Evolutionary conservation across 257 asterid species (phyloP), one percentile per base, ranked within the genome.

Genomic region (Coffea canephora): DNA sequence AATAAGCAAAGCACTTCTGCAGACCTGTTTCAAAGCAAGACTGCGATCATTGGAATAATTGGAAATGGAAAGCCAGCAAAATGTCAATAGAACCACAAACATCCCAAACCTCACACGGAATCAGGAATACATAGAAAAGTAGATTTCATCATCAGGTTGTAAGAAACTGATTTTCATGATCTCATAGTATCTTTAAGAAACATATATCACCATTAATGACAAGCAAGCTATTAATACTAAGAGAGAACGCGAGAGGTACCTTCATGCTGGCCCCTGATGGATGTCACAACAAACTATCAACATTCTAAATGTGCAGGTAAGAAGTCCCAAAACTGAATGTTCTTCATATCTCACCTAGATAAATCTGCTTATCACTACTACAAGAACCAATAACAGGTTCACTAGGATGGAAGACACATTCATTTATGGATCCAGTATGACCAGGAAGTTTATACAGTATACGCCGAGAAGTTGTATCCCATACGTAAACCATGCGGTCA

Each of bases 281-380:
- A 54, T 67, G 19, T 34, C 68, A 61, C 50, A 55, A 48, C 25
- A 10, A 34, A 78, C 61, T 18, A 64, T 43, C 61, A 4, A 55
- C 14, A 55, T 14, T 49, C 19, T 19, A 25, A 43, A 2, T 23
- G 8, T n/a, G 15, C 9, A n/a, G 34, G 6, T 41, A 45, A 48
- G 74, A 71, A 45, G 34, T 18, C 31, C 34, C 34, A 23, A 65
- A 71, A 16, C 77, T 61, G 78, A 45, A 69, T 8, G 11, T 67
- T 3, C 16, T 74, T 91, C 81, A 94, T 46, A 94, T 88, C 83
- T 94, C 99, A 85, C 98, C 99, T 68, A 96, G 94, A 90, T 86
- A 96, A 55, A 96, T 96, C 87, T 91, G 96, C 83, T 91, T 96
- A 87, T 96, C 99, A 57, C 99, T 96, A 85, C 99, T 89, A 90